These are phyloP conservation scores for Elaeis guineensis DNA, from an alignment of 176 grass and related monocot genomes.

Conservation along the genomic window DNA sequence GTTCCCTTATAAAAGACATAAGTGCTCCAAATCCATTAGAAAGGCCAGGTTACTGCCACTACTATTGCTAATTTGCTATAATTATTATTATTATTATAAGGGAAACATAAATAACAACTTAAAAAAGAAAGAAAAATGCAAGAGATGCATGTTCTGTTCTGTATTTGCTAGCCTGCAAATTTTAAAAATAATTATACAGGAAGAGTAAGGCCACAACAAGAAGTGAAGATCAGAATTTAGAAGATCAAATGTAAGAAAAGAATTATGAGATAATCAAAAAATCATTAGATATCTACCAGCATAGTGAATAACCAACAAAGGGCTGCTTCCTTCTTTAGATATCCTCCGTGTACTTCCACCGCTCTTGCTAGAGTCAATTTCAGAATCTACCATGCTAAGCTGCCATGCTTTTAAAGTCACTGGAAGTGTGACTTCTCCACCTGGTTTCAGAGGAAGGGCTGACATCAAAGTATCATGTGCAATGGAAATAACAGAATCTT, in stretches of 20 bases:
- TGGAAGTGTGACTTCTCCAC: slow-evolving; percentile 80
- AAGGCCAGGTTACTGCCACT: too few relatives aligned
- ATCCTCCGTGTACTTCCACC: slow-evolving; percentile 49
- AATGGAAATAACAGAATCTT: slow-evolving; percentile 91
- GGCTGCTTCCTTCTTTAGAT: slow-evolving; percentile 78
- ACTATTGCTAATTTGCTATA: too few relatives aligned
- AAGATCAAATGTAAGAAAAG: too few relatives aligned
- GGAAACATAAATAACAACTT: neutral
- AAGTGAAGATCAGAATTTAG: too few relatives aligned
- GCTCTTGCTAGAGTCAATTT: slow-evolving; percentile 58
- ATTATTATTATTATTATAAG: too few relatives aligned
- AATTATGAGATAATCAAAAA: neutral
- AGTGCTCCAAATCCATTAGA: too few relatives aligned
- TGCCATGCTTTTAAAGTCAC: slow-evolving; percentile 96
- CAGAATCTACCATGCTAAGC: slow-evolving; percentile 62
- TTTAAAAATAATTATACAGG: neutral
- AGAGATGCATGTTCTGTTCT: too few relatives aligned
- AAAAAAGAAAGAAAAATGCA: too few relatives aligned
- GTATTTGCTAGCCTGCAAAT: neutral
- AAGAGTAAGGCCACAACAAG: too few relatives aligned
- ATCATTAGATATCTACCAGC: slow-evolving; percentile 43
- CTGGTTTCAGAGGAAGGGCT: slow-evolving; percentile 85
- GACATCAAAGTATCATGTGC: slow-evolving; percentile 63
- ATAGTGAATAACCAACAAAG: slow-evolving; percentile 88
- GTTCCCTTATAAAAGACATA: too few relatives aligned